Base-by-base conservation (phyloP, 108 stramenopile species). In the Skeletonema marinoi region DNA sequence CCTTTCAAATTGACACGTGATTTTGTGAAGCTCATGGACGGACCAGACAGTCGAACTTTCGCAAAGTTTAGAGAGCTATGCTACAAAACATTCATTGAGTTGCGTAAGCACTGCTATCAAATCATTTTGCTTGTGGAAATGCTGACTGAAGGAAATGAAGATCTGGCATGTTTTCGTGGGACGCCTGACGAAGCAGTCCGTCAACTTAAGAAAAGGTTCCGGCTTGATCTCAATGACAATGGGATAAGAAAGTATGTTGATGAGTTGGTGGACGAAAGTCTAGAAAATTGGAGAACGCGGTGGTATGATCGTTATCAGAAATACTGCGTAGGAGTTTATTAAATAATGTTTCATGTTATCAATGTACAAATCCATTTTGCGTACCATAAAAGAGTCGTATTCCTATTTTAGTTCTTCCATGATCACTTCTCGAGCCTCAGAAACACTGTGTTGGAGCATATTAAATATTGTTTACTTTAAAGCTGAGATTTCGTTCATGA, bases 1-100 rank as follows among this genome's bases (percentile, higher is more conserved):
- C 98, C 99, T 4, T 99, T 99, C 81, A 99, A 99, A 74, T 88
- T 99, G 13, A 98, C 99, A 3, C 70, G 87, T 30, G 97, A 98
- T 32, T 94, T 98, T 70, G 86, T 98, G 32, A 86, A 92, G 41
- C 72, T 99, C 31, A 75, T 99, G 86, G 99, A 90, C 48, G 99
- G 99, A 5, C 95, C 93, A 2, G 80, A 93, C 44, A 95, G 93
- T 30, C 78, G 83, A 5, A 85, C 88, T 12, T 98, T 98, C 78
- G 69, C 80, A 4, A 88, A 90, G 17, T 98, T 97, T 81, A 85
- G 95, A 42, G 91, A 87, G 50, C 75, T 98, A 65, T 98, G 96
- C 76, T 92, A 89, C 77, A 86, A 88, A 29, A 86, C 93, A 3
- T 98, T 97, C 71, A 81, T 98, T 39, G 89, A 90, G 10, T 75